These are phyloP conservation scores for Komagataella pastoris DNA, from an alignment of 805 yeast genomes.

Conservation along the genomic window DNA sequence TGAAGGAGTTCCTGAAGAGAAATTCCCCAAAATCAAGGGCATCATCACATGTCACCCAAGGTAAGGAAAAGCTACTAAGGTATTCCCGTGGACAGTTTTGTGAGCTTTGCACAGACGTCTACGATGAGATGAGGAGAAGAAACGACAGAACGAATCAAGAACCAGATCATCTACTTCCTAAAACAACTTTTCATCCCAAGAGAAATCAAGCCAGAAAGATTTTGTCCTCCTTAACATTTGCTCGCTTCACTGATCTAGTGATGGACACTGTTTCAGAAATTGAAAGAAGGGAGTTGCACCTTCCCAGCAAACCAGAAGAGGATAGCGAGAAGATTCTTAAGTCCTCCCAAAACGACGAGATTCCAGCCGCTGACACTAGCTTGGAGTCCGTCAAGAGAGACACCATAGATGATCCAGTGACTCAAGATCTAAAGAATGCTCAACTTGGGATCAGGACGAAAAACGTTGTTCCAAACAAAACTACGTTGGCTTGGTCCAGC, in stretches of 20 bases:
- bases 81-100: constrained; percentile 72
- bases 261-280: constrained; percentile 83
- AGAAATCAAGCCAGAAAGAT: constrained; percentile 93
- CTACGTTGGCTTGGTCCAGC: constrained; percentile 79
- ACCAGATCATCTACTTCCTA: constrained; percentile 56
- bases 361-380: background rate
- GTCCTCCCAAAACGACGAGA: background rate
- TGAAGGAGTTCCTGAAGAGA: constrained; percentile 34
- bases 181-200: constrained; percentile 72
- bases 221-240: constrained; percentile 68
- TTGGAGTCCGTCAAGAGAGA: constrained; percentile 9
- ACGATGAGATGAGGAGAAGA: constrained; percentile 82
- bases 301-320: constrained; percentile 4
- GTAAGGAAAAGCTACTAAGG: constrained; percentile 73
- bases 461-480: constrained; percentile 73
- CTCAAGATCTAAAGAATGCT: constrained; percentile 5
- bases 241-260: constrained; percentile 80
- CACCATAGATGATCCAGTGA: constrained; percentile 2
- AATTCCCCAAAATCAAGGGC: constrained; percentile 20
- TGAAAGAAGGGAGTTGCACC: constrained; percentile 55
- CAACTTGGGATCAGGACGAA: constrained; percentile 34
- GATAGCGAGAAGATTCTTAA: too few species aligned
- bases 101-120: constrained; percentile 89
- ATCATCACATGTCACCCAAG: constrained; percentile 59
- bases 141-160: constrained; percentile 39